Evolutionary conservation across 306 rosid species (phyloP), one percentile per base, ranked within the genome.

Genomic region (Cucumis melo): DNA sequence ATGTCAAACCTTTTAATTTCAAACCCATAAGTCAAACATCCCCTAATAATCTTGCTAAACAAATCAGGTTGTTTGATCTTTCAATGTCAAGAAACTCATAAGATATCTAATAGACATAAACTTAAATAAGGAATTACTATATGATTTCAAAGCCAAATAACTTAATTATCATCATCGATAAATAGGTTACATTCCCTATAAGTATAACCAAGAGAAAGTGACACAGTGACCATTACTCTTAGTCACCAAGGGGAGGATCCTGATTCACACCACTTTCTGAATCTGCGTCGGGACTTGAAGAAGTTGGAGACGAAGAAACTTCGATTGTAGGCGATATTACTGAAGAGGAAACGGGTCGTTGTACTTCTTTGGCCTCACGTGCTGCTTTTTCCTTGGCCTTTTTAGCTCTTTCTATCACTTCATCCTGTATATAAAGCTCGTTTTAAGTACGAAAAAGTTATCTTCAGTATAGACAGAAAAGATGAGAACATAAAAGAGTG

Each of bases 331-430:
- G 59, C 23, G 59, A 23, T 15, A 15, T 48, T 46, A 46, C 27
- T 16, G 75, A 71, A 23, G 76, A 32, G 32, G 89, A 44, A 73
- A 83, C 1, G 4, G 83, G 83, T 34, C 89, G 91, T 84, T 79
- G 90, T 65, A 87, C 83, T 77, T 89, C 96, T 44, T 44, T 19
- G 42, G 95, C 88, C 64, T 94, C 92, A 0, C 89, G 85, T 10
- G 97, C 96, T 14, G 99, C 97, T 85, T 87, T 89, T 72, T 92
- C 97, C 85, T 89, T 92, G 3, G 92, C 95, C 77, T 65, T 87
- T 86, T 87, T 86, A 54, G 96, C 99, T 81, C 93, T 90, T 68
- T 92, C 91, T 84, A 94, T 62, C 54, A 94, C 93, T 10, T 90
- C 99, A 73, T 85, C 99, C 97, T 92, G 88, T n/a, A n/a, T n/a